Conservation (phyloP, 2,329 filamentous ascomycete species). For the Neocucurbitaria cava region DNA sequence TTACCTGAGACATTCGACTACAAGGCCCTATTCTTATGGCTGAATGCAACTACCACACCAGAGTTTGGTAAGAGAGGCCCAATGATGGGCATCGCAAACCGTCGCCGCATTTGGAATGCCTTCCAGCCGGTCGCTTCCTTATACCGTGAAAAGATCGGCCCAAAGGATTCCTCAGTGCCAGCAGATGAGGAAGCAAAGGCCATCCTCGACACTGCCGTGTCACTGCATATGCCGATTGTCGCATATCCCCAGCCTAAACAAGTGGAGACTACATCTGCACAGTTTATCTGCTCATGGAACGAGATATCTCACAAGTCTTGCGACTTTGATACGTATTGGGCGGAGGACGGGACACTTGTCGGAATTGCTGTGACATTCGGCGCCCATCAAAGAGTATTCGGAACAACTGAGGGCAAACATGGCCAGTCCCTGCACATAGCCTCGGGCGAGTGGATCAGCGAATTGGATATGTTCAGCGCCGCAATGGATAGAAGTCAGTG, state of each 20-base stretch:
- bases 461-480: conserved; percentile 1
- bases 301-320: conserved; percentile 11
- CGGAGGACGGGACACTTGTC: conserved; percentile 5
- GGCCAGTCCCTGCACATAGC: conserved; percentile 9
- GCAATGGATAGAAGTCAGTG: not conserved
- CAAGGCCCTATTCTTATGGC: conserved; percentile 30
- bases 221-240: conserved; percentile 11
- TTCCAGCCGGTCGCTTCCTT: conserved; percentile 9
- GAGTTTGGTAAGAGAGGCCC: conserved; percentile 25
- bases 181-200: conserved; percentile 9
- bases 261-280: conserved; percentile 1
- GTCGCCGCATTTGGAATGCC: conserved; percentile 39
- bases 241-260: conserved; percentile 11
- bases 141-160: conserved; percentile 2
- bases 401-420: conserved; percentile 3
- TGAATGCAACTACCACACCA: conserved; percentile 22
- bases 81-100: conserved; percentile 42
- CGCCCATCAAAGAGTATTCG: conserved; percentile 13
- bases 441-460: conserved; percentile 15
- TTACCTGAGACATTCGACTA: conserved; percentile 15
- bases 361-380: conserved; percentile 17
- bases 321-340: conserved; percentile 26
- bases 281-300: conserved; percentile 19
- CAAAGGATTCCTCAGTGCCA: not conserved
- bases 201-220: conserved; percentile 6